Percentiles rank a stretch among this genome's conserved stretches.
Evolutionary conservation across 1,284 basidiomycete genomes (phyloP).

Genomic region (Tetrapyrgos nigripes): DNA sequence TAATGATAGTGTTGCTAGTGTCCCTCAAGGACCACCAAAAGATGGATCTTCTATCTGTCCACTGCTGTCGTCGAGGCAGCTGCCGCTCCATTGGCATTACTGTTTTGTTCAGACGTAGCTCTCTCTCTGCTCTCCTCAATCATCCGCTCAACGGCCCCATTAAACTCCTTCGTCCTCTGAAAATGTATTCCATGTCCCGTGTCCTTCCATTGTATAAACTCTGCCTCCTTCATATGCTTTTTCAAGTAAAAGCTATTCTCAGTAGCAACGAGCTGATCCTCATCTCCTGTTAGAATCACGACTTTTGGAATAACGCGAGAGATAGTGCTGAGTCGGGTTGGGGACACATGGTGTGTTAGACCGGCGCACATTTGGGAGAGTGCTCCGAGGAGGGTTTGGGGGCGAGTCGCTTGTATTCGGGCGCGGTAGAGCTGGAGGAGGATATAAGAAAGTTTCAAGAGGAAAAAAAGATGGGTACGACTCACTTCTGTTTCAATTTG

Average conservation of each 20-base stretch:
- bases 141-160: conserved; percentile 61
- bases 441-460: neutral
- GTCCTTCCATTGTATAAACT: conserved; percentile 66
- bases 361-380: conserved; percentile 81
- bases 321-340: conserved; percentile 60
- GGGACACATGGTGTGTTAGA: conserved; percentile 70
- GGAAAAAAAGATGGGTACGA: conserved; percentile 8
- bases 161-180: conserved; percentile 61
- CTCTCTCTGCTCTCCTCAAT: conserved; percentile 42
- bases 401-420: conserved; percentile 61
- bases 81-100: too few species aligned
- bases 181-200: conserved; percentile 74
- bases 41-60: neutral
- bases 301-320: conserved; percentile 61
- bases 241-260: conserved; percentile 65
- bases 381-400: conserved; percentile 67
- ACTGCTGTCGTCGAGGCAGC: neutral
- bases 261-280: conserved; percentile 71
- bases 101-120: conserved; percentile 11
- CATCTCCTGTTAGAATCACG: conserved; percentile 76
- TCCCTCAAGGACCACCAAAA: too few species aligned
- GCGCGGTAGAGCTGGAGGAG: conserved; percentile 52
- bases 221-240: conserved; percentile 70
- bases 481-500: conserved; percentile 61
- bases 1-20: neutral